Conservation (phyloP, 257 asterid genomes). For the Solanum chmielewskii region DNA sequence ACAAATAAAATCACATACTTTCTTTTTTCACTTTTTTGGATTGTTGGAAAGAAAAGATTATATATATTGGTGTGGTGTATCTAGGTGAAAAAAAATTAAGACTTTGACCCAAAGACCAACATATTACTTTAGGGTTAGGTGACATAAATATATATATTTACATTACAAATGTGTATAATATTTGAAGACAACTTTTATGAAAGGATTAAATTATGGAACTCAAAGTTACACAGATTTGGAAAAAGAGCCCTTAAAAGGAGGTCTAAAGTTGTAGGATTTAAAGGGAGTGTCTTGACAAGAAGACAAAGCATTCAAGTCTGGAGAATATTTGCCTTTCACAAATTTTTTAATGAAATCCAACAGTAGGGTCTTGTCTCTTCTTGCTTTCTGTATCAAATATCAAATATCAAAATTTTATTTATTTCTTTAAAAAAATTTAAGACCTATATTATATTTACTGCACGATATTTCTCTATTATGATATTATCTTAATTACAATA, state of each 20-base stretch:
- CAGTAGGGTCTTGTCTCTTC: constrained; percentile 20
- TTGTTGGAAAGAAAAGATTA: background rate
- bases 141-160: background rate
- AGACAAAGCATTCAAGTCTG: constrained; percentile 43
- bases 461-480: background rate
- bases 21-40: background rate
- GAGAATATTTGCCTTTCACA: constrained; percentile 39
- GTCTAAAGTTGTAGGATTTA: constrained; percentile 45
- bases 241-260: constrained; percentile 54
- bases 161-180: background rate
- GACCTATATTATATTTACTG: background rate
- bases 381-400: constrained; percentile 12
- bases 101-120: background rate
- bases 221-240: constrained; percentile 39
- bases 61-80: background rate
- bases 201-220: background rate
- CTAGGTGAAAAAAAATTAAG: constrained; percentile 15
- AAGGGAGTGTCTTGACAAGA: constrained; percentile 41
- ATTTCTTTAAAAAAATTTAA: background rate
- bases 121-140: constrained; percentile 10
- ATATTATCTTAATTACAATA: background rate
- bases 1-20: background rate
- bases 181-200: background rate
- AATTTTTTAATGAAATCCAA: constrained; percentile 14
- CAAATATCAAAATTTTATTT: background rate